A percentile compares a stretch with the other conserved stretches of the same genome.
Conservation (phyloP, 768 basidiomycete genomes). For the Suillus occidentalis region DNA sequence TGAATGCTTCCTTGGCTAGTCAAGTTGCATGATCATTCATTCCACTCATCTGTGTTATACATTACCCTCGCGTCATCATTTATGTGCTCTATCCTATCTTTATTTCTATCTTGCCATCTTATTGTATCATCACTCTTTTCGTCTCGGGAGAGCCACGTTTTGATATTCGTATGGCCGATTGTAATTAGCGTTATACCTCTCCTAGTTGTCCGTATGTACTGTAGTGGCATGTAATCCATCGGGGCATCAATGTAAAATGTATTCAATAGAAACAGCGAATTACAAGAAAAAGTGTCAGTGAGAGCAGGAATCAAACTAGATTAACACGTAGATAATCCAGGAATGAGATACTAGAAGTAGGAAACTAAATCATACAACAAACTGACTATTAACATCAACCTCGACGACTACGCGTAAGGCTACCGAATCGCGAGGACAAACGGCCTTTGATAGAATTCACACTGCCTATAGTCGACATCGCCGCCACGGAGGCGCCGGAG, state of each 20-base stretch:
- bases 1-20: conserved; percentile 15
- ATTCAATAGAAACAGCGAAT: conserved; percentile 2
- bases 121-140: conserved; percentile 22
- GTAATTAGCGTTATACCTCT: conserved; percentile 13
- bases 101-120: conserved; percentile 24
- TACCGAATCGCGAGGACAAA: conserved; percentile 69
- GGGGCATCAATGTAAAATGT: conserved; percentile 19
- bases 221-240: conserved; percentile 10
- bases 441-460: conserved; percentile 71
- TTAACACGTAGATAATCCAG: not conserved
- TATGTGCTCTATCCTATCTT: conserved; percentile 7
- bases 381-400: conserved; percentile 19
- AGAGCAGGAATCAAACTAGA: not conserved
- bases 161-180: conserved; percentile 12
- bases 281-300: not conserved
- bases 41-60: conserved; percentile 6
- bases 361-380: conserved; percentile 13
- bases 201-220: conserved; percentile 16
- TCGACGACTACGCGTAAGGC: conserved; percentile 54
- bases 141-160: conserved; percentile 3
- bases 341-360: conserved; percentile 3
- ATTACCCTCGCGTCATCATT: not conserved
- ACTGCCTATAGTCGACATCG: conserved; percentile 62
- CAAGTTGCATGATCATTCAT: conserved; percentile 20
- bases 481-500: conserved; percentile 58